Conservation (phyloP, 2,329 filamentous ascomycete genomes). For the Pseudogymnoascus sp. region DNA sequence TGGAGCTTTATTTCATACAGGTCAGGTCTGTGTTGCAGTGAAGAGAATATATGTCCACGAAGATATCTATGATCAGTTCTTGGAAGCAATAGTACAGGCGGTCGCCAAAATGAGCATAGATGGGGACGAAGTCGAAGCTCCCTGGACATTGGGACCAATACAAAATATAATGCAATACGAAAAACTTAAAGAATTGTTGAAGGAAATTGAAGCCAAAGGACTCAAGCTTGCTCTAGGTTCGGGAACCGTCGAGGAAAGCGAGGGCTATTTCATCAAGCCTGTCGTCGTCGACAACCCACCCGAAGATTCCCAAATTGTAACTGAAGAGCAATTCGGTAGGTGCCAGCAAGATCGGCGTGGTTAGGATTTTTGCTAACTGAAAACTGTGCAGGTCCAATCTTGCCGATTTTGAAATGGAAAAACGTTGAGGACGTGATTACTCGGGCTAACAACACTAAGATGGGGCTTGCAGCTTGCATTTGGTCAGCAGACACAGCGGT, state of each 20-base stretch:
- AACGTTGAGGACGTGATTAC: slow-evolving; percentile 52
- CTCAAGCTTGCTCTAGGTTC: slow-evolving; percentile 44
- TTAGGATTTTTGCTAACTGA: slow-evolving; percentile 1
- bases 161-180: slow-evolving; percentile 59
- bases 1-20: slow-evolving; percentile 44
- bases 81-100: slow-evolving; percentile 37
- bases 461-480: slow-evolving; percentile 50
- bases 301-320: slow-evolving; percentile 46
- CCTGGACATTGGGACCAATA: slow-evolving; percentile 42
- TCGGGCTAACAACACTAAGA: slow-evolving; percentile 45
- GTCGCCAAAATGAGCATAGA: slow-evolving; percentile 33
- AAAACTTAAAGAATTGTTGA: slow-evolving; percentile 46
- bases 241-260: slow-evolving; percentile 28
- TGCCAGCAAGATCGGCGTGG: neutral
- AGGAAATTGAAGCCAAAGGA: slow-evolving; percentile 45
- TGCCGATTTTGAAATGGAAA: slow-evolving; percentile 54
- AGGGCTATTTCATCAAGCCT: slow-evolving; percentile 51
- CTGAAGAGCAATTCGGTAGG: slow-evolving; percentile 53
- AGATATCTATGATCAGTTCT: slow-evolving; percentile 49
- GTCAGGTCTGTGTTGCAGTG: slow-evolving; percentile 48
- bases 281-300: slow-evolving; percentile 52
- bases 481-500: slow-evolving; percentile 46
- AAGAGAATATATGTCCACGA: slow-evolving; percentile 57
- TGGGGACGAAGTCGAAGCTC: slow-evolving; percentile 30
- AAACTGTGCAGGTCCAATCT: slow-evolving; percentile 44